phyloP scores from a whole-genome alignment of 2,329 filamentous ascomycete genomes.

The Pseudonectria buxi region DNA sequence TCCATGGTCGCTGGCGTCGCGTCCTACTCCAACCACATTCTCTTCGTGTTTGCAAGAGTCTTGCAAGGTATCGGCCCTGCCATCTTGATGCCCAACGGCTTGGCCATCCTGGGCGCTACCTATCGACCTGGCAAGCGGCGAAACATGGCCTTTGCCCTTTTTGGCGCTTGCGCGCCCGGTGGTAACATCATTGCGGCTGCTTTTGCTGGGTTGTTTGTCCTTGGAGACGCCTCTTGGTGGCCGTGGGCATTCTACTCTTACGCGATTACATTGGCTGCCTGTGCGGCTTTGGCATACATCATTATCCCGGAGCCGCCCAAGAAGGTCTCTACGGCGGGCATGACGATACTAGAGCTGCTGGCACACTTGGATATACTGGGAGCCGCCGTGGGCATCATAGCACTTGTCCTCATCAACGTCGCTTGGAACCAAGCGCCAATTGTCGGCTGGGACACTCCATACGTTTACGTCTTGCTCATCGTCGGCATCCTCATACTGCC shows the following conservation, averaged over 20 bases:
- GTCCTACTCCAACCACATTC: slow-evolving; percentile 31
- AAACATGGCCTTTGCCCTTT: slow-evolving; percentile 51
- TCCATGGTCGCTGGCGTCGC: slow-evolving; percentile 40
- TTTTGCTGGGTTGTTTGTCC: slow-evolving; percentile 34
- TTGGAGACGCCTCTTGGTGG: slow-evolving; percentile 33
- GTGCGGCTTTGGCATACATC: slow-evolving; percentile 26
- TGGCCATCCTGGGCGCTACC: slow-evolving; percentile 53
- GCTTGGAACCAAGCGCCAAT: slow-evolving; percentile 60
- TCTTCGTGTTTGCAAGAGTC: slow-evolving; percentile 46
- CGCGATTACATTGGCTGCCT: slow-evolving; percentile 27
- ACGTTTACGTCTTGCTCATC: slow-evolving; percentile 51
- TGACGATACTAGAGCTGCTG: slow-evolving; percentile 13
- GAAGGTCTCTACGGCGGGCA: slow-evolving; percentile 6
- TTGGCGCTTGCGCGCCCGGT: slow-evolving; percentile 39
- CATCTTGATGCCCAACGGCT: slow-evolving; percentile 54
- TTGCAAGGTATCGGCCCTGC: slow-evolving; percentile 57
- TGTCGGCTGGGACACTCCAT: slow-evolving; percentile 50
- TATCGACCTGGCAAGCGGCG: slow-evolving; percentile 53
- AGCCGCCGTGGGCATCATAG: slow-evolving; percentile 40
- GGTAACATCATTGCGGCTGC: slow-evolving; percentile 38
- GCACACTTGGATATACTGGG: slow-evolving; percentile 34
- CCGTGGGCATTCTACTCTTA: slow-evolving; percentile 41
- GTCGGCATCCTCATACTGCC: slow-evolving; percentile 48
- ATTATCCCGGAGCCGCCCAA: slow-evolving; percentile 28
- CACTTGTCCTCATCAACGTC: slow-evolving; percentile 57